A percentile compares a stretch with the other conserved stretches of the same genome.
These are phyloP conservation scores for Teratosphaeria nubilosa DNA, from an alignment of 2,329 filamentous ascomycete species.

Conservation along the genomic window DNA sequence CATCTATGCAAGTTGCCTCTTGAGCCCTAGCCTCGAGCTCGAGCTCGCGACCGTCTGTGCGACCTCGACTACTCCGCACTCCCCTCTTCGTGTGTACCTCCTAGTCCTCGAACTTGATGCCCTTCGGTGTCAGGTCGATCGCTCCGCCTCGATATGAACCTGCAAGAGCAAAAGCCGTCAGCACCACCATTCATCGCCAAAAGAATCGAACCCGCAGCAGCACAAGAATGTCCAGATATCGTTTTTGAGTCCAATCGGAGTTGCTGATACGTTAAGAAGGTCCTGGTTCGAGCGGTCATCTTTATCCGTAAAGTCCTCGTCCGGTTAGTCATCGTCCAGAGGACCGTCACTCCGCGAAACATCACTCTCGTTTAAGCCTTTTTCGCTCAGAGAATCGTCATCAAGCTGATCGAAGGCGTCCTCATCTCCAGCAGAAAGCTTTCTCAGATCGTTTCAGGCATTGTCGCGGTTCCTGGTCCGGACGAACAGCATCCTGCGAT, in stretches of 20 bases:
- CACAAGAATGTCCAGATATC: constrained; percentile 5
- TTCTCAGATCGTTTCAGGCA: background rate
- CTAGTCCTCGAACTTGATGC: constrained; percentile 88
- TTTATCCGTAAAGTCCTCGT: too few relatives aligned
- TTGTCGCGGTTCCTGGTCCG: background rate
- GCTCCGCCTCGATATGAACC: constrained; percentile 82
- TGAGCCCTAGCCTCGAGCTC: too few relatives aligned
- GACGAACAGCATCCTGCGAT: background rate
- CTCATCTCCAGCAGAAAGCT: too few relatives aligned
- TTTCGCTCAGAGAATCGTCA: background rate
- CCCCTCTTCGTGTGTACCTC: constrained; percentile 11
- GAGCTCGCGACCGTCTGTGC: background rate
- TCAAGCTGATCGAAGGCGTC: background rate
- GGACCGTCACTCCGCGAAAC: too few relatives aligned
- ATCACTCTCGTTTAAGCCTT: too few relatives aligned
- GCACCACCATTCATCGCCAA: constrained; percentile 2
- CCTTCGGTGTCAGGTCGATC: constrained; percentile 76
- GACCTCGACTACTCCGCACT: background rate
- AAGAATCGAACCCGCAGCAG: constrained; percentile 1
- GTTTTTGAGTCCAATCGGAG: constrained; percentile 3
- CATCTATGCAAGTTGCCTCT: too few relatives aligned
- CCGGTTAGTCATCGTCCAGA: too few relatives aligned
- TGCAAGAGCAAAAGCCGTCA: constrained; percentile 25
- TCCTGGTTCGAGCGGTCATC: too few relatives aligned
- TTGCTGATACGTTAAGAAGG: background rate